Evolutionary conservation across 495 filamentous ascomycete genomes (phyloP), one percentile per base, ranked within the genome.

Genomic region (Penicillium arizonense): DNA sequence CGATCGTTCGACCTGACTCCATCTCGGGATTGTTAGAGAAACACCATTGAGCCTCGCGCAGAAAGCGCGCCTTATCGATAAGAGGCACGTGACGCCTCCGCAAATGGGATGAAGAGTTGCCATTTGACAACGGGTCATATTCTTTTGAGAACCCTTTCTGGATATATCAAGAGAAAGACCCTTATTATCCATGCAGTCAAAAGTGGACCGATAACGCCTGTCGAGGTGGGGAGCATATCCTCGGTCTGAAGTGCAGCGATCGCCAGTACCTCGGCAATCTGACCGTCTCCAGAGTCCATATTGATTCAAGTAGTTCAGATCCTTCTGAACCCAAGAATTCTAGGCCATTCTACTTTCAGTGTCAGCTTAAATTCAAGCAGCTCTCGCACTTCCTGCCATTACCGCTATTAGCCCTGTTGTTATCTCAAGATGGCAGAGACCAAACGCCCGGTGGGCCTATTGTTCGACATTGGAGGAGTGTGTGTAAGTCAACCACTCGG

Each of bases 391-490:
- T 3, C 24, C 7, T 24, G 3, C 21, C 26, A 45, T 2, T 14
- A 28, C 18, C 3, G 1, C 35, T 5, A 30, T 10, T 8, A 30
- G 14, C 9, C 20, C 9, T 5, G 26, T n/a, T 21, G 13, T 41
- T 9, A 8, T 33, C 12, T 13, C 13, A 56, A 41, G 28, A 79
- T 79, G 77, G 50, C 67, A 37, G 58, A 65, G 34, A 60, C 48
- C 47, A 60, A 77, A 42, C 69, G 75, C 48, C 88, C 91, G 16
- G 85, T 91, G 62, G 91, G 89, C 50, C 73, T 96, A 26, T 76
- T 98, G 35, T 98, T 98, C 68, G 94, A 98, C 71, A 92, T 98
- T 64, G 94, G 94, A 39, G 94, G 94, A 55, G 94, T 98, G 58
- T 94, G 89, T 78, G 94, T 96, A 87, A 75, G 89, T 52, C 11